Percentiles rank a stretch among this genome's conserved stretches.
Conservation (phyloP, 805 yeast genomes). For the Candida chauliodis region DNA sequence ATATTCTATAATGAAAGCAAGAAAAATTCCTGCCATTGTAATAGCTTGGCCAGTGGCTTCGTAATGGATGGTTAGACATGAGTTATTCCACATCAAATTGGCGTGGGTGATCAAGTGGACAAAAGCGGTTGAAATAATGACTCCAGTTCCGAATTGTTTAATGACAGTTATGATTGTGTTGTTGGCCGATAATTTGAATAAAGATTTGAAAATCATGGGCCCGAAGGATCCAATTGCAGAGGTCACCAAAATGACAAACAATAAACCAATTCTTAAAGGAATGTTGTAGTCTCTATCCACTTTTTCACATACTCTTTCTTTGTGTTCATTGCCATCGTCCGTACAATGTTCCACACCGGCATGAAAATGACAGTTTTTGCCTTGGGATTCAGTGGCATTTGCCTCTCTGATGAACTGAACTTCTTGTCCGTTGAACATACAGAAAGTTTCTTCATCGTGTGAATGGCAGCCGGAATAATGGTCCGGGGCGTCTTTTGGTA, state of each 20-base stretch:
- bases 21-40: conserved; percentile 26
- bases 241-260: conserved; percentile 33
- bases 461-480: conserved; percentile 19
- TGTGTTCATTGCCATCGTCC: conserved; percentile 9
- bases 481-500: conserved; percentile 16
- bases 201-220: conserved; percentile 24
- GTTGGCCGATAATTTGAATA: conserved; percentile 15
- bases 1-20: conserved; percentile 23
- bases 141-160: conserved; percentile 30
- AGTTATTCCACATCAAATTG: conserved; percentile 22
- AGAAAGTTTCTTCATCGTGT: conserved; percentile 16
- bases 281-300: conserved; percentile 26
- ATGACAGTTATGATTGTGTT: conserved; percentile 12
- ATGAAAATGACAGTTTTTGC: conserved; percentile 25
- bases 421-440: conserved; percentile 16
- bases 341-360: conserved; percentile 33
- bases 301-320: conserved; percentile 17
- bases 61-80: conserved; percentile 21
- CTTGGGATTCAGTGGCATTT: conserved; percentile 7
- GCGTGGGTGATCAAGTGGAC: conserved; percentile 30
- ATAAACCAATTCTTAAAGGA: conserved; percentile 24
- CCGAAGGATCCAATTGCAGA: conserved; percentile 31
- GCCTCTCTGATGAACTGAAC: conserved; percentile 14
- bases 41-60: conserved; percentile 26
- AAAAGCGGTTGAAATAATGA: conserved; percentile 29